Conservation (phyloP, 1,284 basidiomycete species). For the Pyrrhoderma noxium region DNA sequence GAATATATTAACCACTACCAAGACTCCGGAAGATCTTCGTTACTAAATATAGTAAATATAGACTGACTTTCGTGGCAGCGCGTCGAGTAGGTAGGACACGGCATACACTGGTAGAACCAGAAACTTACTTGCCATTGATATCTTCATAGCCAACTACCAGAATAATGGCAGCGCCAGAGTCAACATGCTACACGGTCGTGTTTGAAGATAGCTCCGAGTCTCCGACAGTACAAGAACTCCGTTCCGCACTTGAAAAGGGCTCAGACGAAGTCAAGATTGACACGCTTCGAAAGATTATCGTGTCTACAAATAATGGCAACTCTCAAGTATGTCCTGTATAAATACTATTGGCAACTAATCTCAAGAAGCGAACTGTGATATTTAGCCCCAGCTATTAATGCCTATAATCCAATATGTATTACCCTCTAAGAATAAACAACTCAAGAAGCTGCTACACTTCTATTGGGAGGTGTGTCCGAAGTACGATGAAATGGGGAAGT, state of each 20-base stretch:
- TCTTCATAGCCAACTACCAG: background rate
- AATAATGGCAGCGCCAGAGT: slow-evolving; percentile 34
- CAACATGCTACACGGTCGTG: slow-evolving; percentile 79
- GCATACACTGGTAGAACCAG: background rate
- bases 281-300: slow-evolving; percentile 92
- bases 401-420: slow-evolving; percentile 97
- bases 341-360: background rate
- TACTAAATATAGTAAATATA: background rate
- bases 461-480: slow-evolving; percentile 99
- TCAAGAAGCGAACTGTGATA: background rate
- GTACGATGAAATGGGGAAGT: slow-evolving; percentile 93
- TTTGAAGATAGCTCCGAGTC: slow-evolving; percentile 73
- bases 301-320: slow-evolving; percentile 94
- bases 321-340: slow-evolving; percentile 45
- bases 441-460: slow-evolving; percentile 98
- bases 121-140: background rate
- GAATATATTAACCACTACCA: too few species aligned
- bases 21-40: too few species aligned
- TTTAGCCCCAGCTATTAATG: slow-evolving; percentile 87
- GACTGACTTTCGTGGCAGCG: slow-evolving; percentile 1
- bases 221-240: slow-evolving; percentile 79
- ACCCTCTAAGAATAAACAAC: slow-evolving; percentile 91
- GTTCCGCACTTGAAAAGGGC: slow-evolving; percentile 87
- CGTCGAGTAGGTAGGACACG: background rate
- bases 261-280: slow-evolving; percentile 98